Conservation (phyloP, 768 basidiomycete species). For the Amylocystis lapponica region DNA sequence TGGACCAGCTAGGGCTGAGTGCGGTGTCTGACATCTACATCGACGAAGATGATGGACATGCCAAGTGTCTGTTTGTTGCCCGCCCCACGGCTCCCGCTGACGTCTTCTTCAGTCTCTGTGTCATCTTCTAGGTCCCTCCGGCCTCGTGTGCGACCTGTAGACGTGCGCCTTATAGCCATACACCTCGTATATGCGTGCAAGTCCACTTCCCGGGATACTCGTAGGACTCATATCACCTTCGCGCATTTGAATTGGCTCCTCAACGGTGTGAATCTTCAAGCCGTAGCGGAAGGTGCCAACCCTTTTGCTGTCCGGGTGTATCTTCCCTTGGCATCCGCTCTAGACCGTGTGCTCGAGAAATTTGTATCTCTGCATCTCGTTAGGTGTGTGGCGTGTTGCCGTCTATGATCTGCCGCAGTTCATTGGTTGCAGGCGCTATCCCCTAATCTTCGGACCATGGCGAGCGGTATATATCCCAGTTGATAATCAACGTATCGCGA, state of each 20-base stretch:
- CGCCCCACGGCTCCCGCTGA: conserved; percentile 1
- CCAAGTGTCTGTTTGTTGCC: conserved; percentile 33
- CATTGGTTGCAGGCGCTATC: conserved; percentile 52
- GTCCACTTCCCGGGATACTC: conserved; percentile 4
- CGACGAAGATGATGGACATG: conserved; percentile 36
- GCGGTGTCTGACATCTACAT: conserved; percentile 49
- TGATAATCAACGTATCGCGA: no score
- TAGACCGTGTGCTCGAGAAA: conserved; percentile 47
- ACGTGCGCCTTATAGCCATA: conserved; percentile 29
- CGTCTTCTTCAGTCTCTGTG: conserved; percentile 25
- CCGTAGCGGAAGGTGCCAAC: conserved; percentile 17
- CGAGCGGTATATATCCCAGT: conserved; percentile 39
- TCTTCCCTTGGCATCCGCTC: conserved; percentile 46
- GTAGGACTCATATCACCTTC: no score
- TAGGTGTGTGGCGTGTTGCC: conserved; percentile 35
- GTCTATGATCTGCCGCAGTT: conserved; percentile 6
- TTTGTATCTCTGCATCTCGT: conserved; percentile 56
- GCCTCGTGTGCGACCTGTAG: conserved; percentile 18
- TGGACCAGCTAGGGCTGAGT: conserved; percentile 49
- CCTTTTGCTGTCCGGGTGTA: conserved; percentile 54
- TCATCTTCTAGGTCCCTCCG: conserved; percentile 25
- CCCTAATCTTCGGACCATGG: conserved; percentile 70
- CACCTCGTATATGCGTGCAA: conserved; percentile 40
- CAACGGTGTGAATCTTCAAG: no score
- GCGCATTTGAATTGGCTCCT: no score